Percentiles rank a stretch among this genome's conserved stretches.
Evolutionary conservation across 1,284 basidiomycete species (phyloP).

Genomic region (Apiotrichum gracile): DNA sequence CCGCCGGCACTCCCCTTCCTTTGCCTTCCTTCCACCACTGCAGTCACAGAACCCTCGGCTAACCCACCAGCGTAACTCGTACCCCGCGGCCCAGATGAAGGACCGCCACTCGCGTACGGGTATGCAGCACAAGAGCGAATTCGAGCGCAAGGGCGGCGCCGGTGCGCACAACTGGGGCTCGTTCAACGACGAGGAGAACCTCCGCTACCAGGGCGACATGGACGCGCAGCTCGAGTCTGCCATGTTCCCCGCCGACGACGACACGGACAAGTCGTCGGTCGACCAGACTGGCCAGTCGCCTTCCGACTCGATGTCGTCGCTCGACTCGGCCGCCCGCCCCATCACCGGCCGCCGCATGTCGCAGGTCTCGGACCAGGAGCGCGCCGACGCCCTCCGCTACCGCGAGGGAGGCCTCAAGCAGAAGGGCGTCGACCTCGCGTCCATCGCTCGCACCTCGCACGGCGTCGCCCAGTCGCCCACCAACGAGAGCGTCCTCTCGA

Average conservation of each 20-base stretch:
- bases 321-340: slow-evolving; percentile 17
- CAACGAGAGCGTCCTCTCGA: slow-evolving; percentile 40
- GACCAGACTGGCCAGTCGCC: slow-evolving; percentile 3
- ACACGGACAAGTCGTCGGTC: neutral
- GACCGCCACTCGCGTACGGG: slow-evolving; percentile 69
- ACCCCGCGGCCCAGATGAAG: slow-evolving; percentile 66
- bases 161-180: slow-evolving; percentile 80
- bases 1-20: neutral
- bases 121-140: slow-evolving; percentile 57
- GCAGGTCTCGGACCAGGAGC: slow-evolving; percentile 59
- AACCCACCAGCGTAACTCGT: slow-evolving; percentile 50
- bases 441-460: slow-evolving; percentile 72
- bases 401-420: slow-evolving; percentile 44
- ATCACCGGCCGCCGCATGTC: slow-evolving; percentile 31
- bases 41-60: neutral
- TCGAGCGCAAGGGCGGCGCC: slow-evolving; percentile 63
- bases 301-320: slow-evolving; percentile 7
- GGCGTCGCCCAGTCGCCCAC: slow-evolving; percentile 64
- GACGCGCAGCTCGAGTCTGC: slow-evolving; percentile 46
- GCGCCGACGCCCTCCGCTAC: slow-evolving; percentile 48
- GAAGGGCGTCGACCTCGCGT: slow-evolving; percentile 57
- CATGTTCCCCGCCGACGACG: slow-evolving; percentile 40
- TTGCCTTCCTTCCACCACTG: neutral
- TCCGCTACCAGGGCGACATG: slow-evolving; percentile 41
- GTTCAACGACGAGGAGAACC: slow-evolving; percentile 57